Conservation (phyloP, 305 asterid species). For the Solanum hybrid region DNA sequence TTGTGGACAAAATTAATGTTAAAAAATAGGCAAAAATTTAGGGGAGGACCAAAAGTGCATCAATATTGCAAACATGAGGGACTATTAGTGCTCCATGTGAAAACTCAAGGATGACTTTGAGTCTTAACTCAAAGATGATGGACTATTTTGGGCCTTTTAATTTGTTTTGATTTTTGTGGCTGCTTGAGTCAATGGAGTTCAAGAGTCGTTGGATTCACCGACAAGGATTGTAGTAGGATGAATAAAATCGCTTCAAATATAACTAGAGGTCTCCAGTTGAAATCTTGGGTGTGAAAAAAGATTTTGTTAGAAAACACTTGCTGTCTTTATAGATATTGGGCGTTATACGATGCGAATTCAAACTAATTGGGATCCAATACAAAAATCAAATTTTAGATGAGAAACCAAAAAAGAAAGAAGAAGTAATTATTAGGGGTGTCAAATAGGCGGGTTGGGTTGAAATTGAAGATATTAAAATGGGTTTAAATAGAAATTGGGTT, state of each 20-base stretch:
- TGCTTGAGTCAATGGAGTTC: not conserved
- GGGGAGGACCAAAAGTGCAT: too few species aligned
- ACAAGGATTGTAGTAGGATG: not conserved
- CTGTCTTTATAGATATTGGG: not conserved
- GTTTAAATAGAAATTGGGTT: too few species aligned
- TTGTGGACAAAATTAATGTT: too few species aligned
- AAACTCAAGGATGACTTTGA: too few species aligned
- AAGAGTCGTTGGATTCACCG: not conserved
- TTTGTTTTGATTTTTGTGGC: not conserved
- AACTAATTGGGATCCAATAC: fast-evolving
- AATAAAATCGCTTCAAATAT: not conserved
- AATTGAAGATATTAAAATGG: too few species aligned
- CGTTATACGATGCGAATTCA: not conserved
- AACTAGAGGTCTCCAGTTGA: fast-evolving
- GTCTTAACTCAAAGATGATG: too few species aligned
- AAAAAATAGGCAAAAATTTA: too few species aligned
- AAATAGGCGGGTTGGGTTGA: too few species aligned
- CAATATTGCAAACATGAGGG: too few species aligned
- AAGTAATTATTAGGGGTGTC: too few species aligned
- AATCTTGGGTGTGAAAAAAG: not conserved
- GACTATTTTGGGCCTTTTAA: too few species aligned
- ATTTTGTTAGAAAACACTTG: not conserved
- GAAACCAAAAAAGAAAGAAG: not conserved
- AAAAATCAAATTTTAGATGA: not conserved
- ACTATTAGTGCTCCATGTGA: too few species aligned